These are phyloP conservation scores for Chlorella variabilis DNA, from an alignment of 163 green algal species.

Conservation along the genomic window DNA sequence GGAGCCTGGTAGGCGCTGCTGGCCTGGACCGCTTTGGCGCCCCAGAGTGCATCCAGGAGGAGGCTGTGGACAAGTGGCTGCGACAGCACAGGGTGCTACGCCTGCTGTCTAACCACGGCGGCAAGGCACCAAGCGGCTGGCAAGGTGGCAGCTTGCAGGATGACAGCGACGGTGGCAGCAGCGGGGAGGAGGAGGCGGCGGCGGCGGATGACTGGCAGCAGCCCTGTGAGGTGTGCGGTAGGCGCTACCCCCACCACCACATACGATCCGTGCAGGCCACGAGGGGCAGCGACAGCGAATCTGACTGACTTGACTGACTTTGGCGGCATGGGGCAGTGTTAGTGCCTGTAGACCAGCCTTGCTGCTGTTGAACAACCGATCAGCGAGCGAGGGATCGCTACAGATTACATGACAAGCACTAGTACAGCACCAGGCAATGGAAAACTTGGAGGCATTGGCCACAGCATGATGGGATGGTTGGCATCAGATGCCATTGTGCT, in stretches of 20 bases:
- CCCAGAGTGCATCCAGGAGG: conserved; percentile 25
- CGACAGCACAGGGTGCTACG: not conserved
- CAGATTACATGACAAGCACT: too few species aligned
- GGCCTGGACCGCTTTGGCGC: conserved; percentile 30
- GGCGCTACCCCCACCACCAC: conserved; percentile 49
- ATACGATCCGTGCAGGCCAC: conserved; percentile 21
- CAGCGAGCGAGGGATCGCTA: too few species aligned
- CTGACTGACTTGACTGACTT: not conserved
- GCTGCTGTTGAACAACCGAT: not conserved
- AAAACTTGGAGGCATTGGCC: too few species aligned
- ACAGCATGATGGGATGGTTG: not conserved
- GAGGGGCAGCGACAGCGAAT: not conserved
- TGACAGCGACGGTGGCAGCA: not conserved
- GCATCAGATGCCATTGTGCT: conserved; percentile 23
- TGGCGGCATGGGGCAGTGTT: too few species aligned
- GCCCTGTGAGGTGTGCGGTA: conserved; percentile 44
- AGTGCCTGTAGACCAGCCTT: too few species aligned
- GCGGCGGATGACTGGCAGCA: conserved; percentile 33
- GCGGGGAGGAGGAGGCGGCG: conserved; percentile 23
- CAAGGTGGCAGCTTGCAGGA: not conserved
- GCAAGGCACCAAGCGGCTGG: not conserved
- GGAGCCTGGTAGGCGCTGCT: conserved; percentile 8
- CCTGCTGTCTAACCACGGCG: not conserved
- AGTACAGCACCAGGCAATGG: not conserved
- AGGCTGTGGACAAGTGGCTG: conserved; percentile 31